phyloP scores from a whole-genome alignment of 2,329 filamentous ascomycete species.

The Aquanectria penicillioides region DNA sequence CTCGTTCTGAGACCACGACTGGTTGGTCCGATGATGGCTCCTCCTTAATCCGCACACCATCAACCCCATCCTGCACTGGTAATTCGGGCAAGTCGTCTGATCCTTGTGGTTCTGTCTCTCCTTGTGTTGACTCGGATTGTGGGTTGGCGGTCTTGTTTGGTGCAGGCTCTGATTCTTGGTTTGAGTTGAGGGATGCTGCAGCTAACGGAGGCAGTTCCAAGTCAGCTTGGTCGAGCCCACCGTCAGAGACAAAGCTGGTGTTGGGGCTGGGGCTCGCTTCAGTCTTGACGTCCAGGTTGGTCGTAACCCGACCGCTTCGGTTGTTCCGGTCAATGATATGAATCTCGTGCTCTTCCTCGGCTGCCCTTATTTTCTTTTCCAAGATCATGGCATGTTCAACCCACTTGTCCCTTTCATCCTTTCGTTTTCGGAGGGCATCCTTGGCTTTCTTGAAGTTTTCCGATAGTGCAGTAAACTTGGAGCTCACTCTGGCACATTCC shows the following conservation, averaged over 20 bases:
- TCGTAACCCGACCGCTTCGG: conserved; percentile 21
- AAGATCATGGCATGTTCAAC: conserved; percentile 55
- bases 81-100: conserved; percentile 39
- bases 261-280: conserved; percentile 28
- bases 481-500: conserved; percentile 51
- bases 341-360: conserved; percentile 52
- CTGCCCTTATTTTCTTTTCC: conserved; percentile 53
- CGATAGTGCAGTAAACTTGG: conserved; percentile 53
- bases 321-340: conserved; percentile 40
- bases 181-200: conserved; percentile 30
- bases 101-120: conserved; percentile 36
- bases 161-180: conserved; percentile 10
- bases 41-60: conserved; percentile 51
- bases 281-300: conserved; percentile 14
- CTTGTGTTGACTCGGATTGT: conserved; percentile 44
- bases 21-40: conserved; percentile 65
- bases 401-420: conserved; percentile 57
- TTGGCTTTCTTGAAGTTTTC: conserved; percentile 54
- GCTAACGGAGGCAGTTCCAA: conserved; percentile 41
- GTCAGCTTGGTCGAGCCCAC: conserved; percentile 40
- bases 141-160: conserved; percentile 16
- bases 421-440: conserved; percentile 51
- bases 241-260: conserved; percentile 34
- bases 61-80: conserved; percentile 11
- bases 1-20: conserved; percentile 61